Percentiles rank a stretch among this genome's conserved stretches.
These are phyloP conservation scores for Rhodofomes roseus DNA, from an alignment of 1,284 basidiomycete genomes.

Conservation along the genomic window DNA sequence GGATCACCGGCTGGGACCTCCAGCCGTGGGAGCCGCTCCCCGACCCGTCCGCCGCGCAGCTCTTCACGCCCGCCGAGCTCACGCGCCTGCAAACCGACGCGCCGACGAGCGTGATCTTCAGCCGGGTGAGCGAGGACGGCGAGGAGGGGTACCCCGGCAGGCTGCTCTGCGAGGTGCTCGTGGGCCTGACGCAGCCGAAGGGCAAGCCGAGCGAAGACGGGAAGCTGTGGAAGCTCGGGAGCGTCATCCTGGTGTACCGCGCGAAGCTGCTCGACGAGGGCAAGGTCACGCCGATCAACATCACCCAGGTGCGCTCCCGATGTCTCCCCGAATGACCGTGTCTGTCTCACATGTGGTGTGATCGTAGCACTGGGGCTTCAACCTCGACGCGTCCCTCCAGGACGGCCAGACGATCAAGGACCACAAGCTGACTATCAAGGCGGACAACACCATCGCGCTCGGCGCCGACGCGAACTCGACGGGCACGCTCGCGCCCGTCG, in stretches of 20 bases:
- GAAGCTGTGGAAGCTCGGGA: slow-evolving; percentile 53
- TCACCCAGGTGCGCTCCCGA: slow-evolving; percentile 54
- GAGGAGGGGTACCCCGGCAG: slow-evolving; percentile 68
- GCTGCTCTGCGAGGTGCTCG: slow-evolving; percentile 55
- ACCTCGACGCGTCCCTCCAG: slow-evolving; percentile 63
- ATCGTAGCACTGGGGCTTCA: slow-evolving; percentile 74
- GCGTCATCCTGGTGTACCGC: slow-evolving; percentile 61
- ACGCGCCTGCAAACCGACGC: slow-evolving; percentile 32
- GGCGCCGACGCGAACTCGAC: slow-evolving; percentile 48
- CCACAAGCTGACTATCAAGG: slow-evolving; percentile 59
- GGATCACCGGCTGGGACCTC: slow-evolving; percentile 60
- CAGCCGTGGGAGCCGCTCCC: slow-evolving; percentile 47
- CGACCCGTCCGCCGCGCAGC: slow-evolving; percentile 37
- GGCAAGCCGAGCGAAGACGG: slow-evolving; percentile 29
- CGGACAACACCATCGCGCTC: slow-evolving; percentile 53
- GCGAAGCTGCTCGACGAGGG: slow-evolving; percentile 52
- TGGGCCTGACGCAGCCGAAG: slow-evolving; percentile 51
- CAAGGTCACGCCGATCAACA: slow-evolving; percentile 64
- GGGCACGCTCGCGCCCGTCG: slow-evolving; percentile 45
- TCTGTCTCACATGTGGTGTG: slow-evolving; percentile 1
- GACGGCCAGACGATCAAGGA: slow-evolving; percentile 45
- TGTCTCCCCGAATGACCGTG: not conserved
- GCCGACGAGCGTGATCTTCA: slow-evolving; percentile 48
- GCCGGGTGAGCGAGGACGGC: slow-evolving; percentile 55
- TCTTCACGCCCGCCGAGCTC: slow-evolving; percentile 57